Conservation (phyloP, 73 alveolate species). For the Tetrahymena borealis region DNA sequence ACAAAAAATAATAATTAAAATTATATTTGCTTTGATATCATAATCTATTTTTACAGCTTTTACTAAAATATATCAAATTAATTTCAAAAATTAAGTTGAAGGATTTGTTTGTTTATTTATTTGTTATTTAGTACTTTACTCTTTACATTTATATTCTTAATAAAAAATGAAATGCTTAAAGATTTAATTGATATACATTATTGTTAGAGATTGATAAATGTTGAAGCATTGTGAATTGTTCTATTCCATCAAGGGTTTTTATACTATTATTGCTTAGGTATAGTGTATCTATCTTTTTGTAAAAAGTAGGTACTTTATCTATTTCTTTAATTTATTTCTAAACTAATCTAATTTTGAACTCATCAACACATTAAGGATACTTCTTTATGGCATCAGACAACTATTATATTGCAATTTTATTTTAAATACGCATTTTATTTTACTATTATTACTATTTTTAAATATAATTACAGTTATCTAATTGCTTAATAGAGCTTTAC, state of each 20-base stretch:
- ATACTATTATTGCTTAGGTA: not conserved
- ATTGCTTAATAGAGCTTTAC: not conserved
- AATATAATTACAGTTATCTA: not conserved
- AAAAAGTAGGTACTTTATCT: not conserved
- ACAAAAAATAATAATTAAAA: not conserved
- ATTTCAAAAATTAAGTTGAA: no score
- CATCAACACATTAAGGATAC: not conserved
- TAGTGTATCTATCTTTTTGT: not conserved
- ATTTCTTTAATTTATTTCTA: not conserved
- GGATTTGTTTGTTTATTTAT: no score
- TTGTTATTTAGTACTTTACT: no score
- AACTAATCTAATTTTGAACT: not conserved
- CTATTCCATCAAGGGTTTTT: not conserved
- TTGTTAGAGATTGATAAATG: not conserved
- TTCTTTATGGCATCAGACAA: not conserved
- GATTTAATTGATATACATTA: not conserved
- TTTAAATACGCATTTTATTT: not conserved
- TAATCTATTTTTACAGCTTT: not conserved
- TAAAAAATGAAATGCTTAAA: not conserved
- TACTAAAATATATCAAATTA: no score
- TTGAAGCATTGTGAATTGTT: not conserved
- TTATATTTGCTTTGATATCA: not conserved
- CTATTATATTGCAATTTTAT: not conserved
- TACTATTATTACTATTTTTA: not conserved
- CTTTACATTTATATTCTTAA: not conserved